phyloP scores from a whole-genome alignment of 2,329 filamentous ascomycete species.

The Fusarium chlamydosporum region DNA sequence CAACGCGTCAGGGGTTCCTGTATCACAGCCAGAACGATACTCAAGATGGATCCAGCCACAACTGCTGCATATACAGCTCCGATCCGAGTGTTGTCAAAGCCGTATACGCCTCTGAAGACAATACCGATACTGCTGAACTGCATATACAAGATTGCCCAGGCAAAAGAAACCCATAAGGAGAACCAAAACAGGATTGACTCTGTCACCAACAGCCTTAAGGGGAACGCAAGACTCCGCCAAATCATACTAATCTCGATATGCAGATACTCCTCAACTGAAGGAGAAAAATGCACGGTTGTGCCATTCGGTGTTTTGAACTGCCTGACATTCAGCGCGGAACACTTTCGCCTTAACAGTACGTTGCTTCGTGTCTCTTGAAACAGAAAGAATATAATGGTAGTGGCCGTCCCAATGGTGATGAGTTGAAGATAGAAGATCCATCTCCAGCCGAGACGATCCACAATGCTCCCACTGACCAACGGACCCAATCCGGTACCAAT shows the following conservation, averaged over 20 bases:
- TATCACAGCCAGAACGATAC: constrained; percentile 67
- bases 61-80: constrained; percentile 72
- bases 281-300: constrained; percentile 8
- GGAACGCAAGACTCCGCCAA: constrained; percentile 51
- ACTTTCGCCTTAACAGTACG: constrained; percentile 73
- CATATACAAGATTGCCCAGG: constrained; percentile 78
- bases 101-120: constrained; percentile 73
- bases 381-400: constrained; percentile 68
- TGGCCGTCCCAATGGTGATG: constrained; percentile 69
- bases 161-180: constrained; percentile 78
- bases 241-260: constrained; percentile 47
- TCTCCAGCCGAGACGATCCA: constrained; percentile 70
- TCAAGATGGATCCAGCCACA: constrained; percentile 60
- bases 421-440: constrained; percentile 79
- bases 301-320: constrained; percentile 3
- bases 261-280: constrained; percentile 23
- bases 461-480: constrained; percentile 70
- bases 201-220: constrained; percentile 64
- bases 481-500: constrained; percentile 75
- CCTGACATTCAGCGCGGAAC: constrained; percentile 68
- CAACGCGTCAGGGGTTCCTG: constrained; percentile 70
- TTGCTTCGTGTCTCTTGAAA: constrained; percentile 78
- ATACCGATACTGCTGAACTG: constrained; percentile 70
- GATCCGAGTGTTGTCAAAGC: constrained; percentile 70
- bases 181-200: constrained; percentile 76